These are phyloP conservation scores for Planoprotostelium fungivorum DNA, from an alignment of 78 protist species.

Conservation along the genomic window DNA sequence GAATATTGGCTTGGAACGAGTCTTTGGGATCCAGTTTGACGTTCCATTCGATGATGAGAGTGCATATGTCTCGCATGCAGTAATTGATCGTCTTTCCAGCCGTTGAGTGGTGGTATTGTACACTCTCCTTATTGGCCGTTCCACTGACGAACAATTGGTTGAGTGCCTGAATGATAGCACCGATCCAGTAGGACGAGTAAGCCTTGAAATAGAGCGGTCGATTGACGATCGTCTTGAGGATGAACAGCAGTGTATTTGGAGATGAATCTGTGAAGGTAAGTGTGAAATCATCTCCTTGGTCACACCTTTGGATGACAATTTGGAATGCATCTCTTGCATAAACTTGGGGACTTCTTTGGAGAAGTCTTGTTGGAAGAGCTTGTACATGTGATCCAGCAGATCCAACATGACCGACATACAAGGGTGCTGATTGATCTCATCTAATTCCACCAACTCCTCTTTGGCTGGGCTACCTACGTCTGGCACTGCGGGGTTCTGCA, in stretches of 20 bases:
- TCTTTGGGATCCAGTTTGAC: not conserved
- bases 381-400: conserved; percentile 43
- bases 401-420: conserved; percentile 55
- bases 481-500: not conserved
- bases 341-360: not conserved
- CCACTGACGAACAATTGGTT: not conserved
- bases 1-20: not conserved
- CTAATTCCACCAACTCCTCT: conserved; percentile 35
- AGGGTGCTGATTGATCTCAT: conserved; percentile 49
- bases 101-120: not conserved
- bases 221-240: conserved; percentile 45
- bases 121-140: not conserved
- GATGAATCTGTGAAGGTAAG: conserved; percentile 6
- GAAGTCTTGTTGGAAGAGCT: conserved; percentile 4
- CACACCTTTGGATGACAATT: conserved; percentile 51
- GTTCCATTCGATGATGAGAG: not conserved
- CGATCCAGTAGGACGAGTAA: not conserved
- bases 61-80: not conserved
- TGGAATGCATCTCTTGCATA: not conserved
- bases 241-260: conserved; percentile 42
- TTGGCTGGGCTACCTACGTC: not conserved
- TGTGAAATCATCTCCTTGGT: conserved; percentile 19
- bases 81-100: not conserved
- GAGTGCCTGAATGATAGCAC: not conserved
- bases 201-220: conserved; percentile 42